Evolutionary conservation across 2,329 filamentous ascomycete species (phyloP).

Genomic region (Claviceps fusiformis): DNA sequence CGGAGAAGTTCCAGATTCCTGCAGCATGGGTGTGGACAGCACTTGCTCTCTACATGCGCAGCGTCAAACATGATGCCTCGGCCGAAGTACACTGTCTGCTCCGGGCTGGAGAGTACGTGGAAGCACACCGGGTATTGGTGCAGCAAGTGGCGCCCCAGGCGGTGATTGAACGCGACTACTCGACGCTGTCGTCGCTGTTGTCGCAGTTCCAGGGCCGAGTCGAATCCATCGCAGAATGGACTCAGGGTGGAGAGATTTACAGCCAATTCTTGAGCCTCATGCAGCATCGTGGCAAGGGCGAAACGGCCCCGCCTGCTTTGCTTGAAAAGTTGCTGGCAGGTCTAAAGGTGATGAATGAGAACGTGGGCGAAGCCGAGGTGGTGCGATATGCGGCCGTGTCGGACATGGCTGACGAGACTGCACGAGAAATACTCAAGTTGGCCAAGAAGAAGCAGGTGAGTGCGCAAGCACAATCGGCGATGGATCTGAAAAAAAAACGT

Average conservation of each 20-base stretch:
- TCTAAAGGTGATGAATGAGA: slow-evolving; percentile 40
- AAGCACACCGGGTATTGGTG: slow-evolving; percentile 75
- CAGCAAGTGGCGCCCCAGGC: slow-evolving; percentile 68
- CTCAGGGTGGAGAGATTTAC: slow-evolving; percentile 69
- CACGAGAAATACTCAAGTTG: slow-evolving; percentile 45
- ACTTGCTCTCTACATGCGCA: slow-evolving; percentile 69
- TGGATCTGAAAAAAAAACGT: neutral
- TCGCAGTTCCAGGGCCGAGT: slow-evolving; percentile 54
- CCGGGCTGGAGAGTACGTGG: slow-evolving; percentile 58
- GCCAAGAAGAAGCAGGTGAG: slow-evolving; percentile 44
- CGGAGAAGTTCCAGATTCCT: slow-evolving; percentile 56
- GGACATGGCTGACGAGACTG: slow-evolving; percentile 68
- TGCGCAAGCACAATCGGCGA: slow-evolving; percentile 2
- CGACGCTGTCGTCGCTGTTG: slow-evolving; percentile 54
- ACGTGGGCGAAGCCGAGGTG: slow-evolving; percentile 32
- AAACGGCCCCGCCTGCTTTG: slow-evolving; percentile 28
- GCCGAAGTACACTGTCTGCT: slow-evolving; percentile 70
- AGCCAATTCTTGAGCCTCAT: slow-evolving; percentile 42
- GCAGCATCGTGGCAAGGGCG: slow-evolving; percentile 26
- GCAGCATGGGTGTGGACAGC: slow-evolving; percentile 73
- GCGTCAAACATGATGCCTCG: slow-evolving; percentile 52
- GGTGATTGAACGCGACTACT: slow-evolving; percentile 72
- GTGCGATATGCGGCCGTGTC: slow-evolving; percentile 54
- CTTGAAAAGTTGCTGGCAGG: slow-evolving; percentile 44
- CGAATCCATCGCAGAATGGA: slow-evolving; percentile 57